Conservation (phyloP, 1,284 basidiomycete genomes). For the Termitomyces sp. region DNA sequence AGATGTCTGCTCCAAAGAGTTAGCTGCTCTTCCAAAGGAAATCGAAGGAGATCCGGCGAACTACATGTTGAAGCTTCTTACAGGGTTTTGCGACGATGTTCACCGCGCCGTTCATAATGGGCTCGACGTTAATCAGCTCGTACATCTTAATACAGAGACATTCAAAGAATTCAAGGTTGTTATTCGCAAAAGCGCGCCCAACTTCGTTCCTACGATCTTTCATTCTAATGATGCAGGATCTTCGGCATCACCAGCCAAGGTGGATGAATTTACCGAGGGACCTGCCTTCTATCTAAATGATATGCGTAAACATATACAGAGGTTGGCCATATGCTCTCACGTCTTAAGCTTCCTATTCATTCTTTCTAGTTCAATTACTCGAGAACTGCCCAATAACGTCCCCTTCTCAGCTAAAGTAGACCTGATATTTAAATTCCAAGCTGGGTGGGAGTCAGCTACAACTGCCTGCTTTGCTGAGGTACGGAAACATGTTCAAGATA, state of each 20-base stretch:
- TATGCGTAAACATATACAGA: constrained; percentile 27
- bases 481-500: constrained; percentile 14
- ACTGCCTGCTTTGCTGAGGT: constrained; percentile 29
- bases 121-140: constrained; percentile 18
- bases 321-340: constrained; percentile 21
- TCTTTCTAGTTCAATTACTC: constrained; percentile 23
- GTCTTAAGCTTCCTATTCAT: constrained; percentile 4
- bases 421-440: constrained; percentile 28
- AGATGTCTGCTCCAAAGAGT: constrained; percentile 16
- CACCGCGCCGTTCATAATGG: constrained; percentile 23
- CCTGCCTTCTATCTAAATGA: constrained; percentile 27
- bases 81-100: constrained; percentile 25
- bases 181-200: constrained; percentile 29
- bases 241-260: neutral
- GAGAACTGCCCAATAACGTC: constrained; percentile 24
- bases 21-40: constrained; percentile 23
- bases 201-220: constrained; percentile 21
- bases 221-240: neutral
- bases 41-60: constrained; percentile 28
- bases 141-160: constrained; percentile 25
- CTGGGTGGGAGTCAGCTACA: constrained; percentile 27
- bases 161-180: constrained; percentile 24
- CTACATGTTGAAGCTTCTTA: constrained; percentile 28
- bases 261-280: constrained; percentile 1
- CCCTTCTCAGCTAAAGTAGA: constrained; percentile 22